Evolutionary conservation across 2,329 filamentous ascomycete genomes (phyloP).

Genomic region (Venturia pyrina): DNA sequence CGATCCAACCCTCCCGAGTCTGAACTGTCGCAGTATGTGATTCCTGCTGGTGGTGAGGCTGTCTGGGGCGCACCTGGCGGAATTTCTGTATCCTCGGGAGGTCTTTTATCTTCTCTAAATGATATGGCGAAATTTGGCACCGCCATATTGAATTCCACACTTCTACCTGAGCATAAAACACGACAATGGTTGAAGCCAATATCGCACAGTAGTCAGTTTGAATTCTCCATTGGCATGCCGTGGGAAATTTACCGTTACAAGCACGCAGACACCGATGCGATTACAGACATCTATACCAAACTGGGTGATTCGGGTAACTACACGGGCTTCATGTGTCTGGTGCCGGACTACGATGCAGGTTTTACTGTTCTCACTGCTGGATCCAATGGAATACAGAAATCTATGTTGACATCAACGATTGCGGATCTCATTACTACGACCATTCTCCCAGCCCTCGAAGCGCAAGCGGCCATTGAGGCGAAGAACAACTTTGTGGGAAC

Average conservation of each 20-base stretch:
- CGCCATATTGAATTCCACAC: conserved; percentile 28
- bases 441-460: conserved; percentile 24
- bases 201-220: conserved; percentile 25
- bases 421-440: conserved; percentile 21
- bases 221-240: conserved; percentile 26
- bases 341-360: conserved; percentile 35
- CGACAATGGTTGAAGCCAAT: conserved; percentile 33
- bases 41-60: conserved; percentile 6
- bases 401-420: conserved; percentile 14
- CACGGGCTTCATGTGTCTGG: conserved; percentile 28
- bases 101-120: conserved; percentile 25
- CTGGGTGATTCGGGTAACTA: conserved; percentile 32
- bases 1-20: conserved; percentile 24
- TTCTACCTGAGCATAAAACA: conserved; percentile 26
- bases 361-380: conserved; percentile 31
- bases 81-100: conserved; percentile 18
- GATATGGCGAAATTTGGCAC: conserved; percentile 29
- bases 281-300: conserved; percentile 33
- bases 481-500: conserved; percentile 19
- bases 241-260: conserved; percentile 31
- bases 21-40: conserved; percentile 11
- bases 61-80: conserved; percentile 4
- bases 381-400: conserved; percentile 6
- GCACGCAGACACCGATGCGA: conserved; percentile 10
- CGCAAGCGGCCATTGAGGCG: conserved; percentile 23